phyloP scores from a whole-genome alignment of 805 yeast species.

The Candida morakotiae region DNA sequence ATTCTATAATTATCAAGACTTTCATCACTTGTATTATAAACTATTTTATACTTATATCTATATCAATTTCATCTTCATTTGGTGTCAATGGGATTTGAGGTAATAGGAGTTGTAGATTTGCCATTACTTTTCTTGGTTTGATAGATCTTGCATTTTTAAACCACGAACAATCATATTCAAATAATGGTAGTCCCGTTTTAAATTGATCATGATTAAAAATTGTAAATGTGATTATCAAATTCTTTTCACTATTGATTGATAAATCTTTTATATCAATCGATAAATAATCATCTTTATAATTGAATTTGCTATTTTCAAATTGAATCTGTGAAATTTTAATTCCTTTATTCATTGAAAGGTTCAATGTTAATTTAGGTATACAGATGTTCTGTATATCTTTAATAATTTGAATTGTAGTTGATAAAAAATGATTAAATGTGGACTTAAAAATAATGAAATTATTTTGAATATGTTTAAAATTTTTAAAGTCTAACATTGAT shows the following conservation, averaged over 20 bases:
- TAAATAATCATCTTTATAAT: constrained; percentile 4
- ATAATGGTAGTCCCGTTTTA: constrained; percentile 2
- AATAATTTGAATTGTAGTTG: constrained; percentile 11
- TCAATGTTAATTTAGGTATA: constrained; percentile 18
- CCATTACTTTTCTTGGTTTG: background rate
- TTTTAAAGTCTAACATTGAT: too few species aligned
- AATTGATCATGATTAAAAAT: constrained; percentile 5
- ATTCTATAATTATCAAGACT: too few species aligned
- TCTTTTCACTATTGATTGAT: constrained; percentile 12
- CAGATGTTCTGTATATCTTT: constrained; percentile 15
- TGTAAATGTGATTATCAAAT: too few species aligned
- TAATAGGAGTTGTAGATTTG: background rate
- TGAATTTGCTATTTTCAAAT: constrained; percentile 19
- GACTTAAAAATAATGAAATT: constrained; percentile 15
- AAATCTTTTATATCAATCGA: constrained; percentile 13
- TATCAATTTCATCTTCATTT: constrained; percentile 5
- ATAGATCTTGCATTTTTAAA: constrained; percentile 1
- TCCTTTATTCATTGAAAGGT: constrained; percentile 13
- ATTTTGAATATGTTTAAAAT: constrained; percentile 11
- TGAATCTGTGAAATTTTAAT: constrained; percentile 17
- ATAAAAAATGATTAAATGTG: constrained; percentile 15
- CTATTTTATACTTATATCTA: constrained; percentile 1
- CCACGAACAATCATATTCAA: constrained; percentile 6
- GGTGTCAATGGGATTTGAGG: constrained; percentile 2
- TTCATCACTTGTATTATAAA: too few species aligned